Base-by-base conservation (phyloP, 139 green algal species). In the Volvox africanus region DNA sequence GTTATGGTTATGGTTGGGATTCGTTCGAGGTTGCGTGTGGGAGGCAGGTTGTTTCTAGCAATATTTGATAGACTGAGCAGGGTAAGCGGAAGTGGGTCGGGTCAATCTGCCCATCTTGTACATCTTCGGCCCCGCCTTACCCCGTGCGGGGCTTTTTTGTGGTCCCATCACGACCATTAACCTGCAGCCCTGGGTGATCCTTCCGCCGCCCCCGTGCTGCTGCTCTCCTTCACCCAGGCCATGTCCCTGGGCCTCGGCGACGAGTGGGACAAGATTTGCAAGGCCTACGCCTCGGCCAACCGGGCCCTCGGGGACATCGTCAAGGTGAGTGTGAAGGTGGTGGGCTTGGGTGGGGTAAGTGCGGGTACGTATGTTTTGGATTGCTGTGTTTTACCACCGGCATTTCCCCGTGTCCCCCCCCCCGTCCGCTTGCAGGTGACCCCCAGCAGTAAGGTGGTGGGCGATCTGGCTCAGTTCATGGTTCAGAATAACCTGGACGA, bases 391-490 rank as follows among this genome's bases (percentile, higher is more conserved):
- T 55, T 55, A 55, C 5, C 44, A 55, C 44, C 44, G 44, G 44
- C 44, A 55, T 55, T 55, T 55, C 44, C 44, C 44, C 44, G 44
- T 55, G 5, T 55, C 5, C 22, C 68, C 17, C 18, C 68, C 24
- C 28, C 21, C 55, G 24, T 30, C 55, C 30, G 6, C 32, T 62
- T 22, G 0, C 86, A 95, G 91, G 91, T 94, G 36, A 95, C 93
- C 24, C 93, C 92, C 88, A 90, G 80, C 89, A 88, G 55, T 87
- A 95, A 95, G 91, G 91, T 93, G 33, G 98, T 99, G 36, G 98
- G 98, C 68, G 98, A 99, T 91, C 94, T 99, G 80, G 98, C 98
- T 9, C 97, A 99, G 95, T 99, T 99, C 95, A 99, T 99, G 95
- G 98, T 99, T 71, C 93, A 97, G 91, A 99, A 99, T 88, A 92